phyloP scores from a whole-genome alignment of 345 rosid species.

The Mangifera indica region DNA sequence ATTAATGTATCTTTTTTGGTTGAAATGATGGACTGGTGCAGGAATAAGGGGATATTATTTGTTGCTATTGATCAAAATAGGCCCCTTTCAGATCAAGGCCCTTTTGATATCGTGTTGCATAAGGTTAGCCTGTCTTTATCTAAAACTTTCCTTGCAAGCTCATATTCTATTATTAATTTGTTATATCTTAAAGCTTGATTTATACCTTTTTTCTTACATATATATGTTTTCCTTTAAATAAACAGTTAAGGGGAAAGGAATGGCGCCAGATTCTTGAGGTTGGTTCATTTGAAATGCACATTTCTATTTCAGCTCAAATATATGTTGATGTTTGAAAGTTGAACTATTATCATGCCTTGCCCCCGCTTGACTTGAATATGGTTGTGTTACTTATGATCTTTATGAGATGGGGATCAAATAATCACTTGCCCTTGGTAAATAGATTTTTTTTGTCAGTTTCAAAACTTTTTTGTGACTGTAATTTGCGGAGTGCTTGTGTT shows the following conservation, averaged over 20 bases:
- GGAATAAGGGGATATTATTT: conserved; percentile 60
- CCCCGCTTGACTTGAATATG: background rate
- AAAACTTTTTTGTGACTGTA: conserved; percentile 40
- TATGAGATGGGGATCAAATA: conserved; percentile 23
- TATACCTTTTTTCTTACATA: no score
- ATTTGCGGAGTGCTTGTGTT: conserved; percentile 55
- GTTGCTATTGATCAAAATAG: conserved; percentile 68
- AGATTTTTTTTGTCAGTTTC: conserved; percentile 17
- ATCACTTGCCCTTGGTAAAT: conserved; percentile 13
- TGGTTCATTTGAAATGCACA: conserved; percentile 19
- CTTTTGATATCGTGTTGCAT: conserved; percentile 74
- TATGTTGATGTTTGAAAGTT: conserved; percentile 3
- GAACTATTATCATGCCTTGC: background rate
- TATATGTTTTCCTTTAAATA: conserved; percentile 18
- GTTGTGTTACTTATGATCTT: conserved; percentile 5
- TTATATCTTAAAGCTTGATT: background rate
- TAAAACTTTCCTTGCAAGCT: background rate
- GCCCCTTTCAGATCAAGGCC: conserved; percentile 81
- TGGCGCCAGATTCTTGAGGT: conserved; percentile 88
- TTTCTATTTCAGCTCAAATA: background rate
- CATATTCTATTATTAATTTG: no score
- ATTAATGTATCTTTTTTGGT: background rate
- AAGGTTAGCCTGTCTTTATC: conserved; percentile 41
- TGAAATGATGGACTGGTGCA: conserved; percentile 11
- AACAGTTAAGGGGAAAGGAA: conserved; percentile 60